Percentiles rank a stretch among this genome's conserved stretches.
Evolutionary conservation across 2,329 filamentous ascomycete genomes (phyloP).

Genomic region (Trichophyton rubrum): DNA sequence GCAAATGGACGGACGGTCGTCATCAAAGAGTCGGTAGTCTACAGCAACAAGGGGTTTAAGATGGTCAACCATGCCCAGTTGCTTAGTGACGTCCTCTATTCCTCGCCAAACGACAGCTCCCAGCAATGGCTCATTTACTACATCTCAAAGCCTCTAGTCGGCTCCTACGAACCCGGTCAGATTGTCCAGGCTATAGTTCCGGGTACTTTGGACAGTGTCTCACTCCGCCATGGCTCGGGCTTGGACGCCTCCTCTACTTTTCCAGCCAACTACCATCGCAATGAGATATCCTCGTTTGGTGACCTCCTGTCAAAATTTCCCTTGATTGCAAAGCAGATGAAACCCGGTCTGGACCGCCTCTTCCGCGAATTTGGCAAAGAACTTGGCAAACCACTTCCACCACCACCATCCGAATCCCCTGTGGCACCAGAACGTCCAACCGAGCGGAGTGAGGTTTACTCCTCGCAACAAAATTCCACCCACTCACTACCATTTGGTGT

Average conservation of each 20-base stretch:
- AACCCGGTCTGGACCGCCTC: constrained; percentile 73
- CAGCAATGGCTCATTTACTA: constrained; percentile 96
- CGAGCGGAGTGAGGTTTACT: constrained; percentile 26
- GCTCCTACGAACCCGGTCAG: constrained; percentile 63
- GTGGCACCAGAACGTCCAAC: constrained; percentile 33
- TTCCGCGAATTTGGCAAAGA: constrained; percentile 81
- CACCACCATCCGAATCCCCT: constrained; percentile 44
- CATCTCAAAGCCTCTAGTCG: constrained; percentile 78
- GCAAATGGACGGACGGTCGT: constrained; percentile 87
- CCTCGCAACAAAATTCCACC: constrained; percentile 21
- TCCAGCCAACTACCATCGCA: constrained; percentile 45
- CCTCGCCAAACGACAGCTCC: constrained; percentile 75
- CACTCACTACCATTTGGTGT: constrained; percentile 40
- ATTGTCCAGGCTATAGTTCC: constrained; percentile 52
- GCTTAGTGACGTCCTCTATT: constrained; percentile 72
- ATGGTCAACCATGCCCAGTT: constrained; percentile 78
- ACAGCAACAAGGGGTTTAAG: constrained; percentile 97
- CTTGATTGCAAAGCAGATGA: constrained; percentile 93
- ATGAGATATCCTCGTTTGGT: constrained; percentile 80
- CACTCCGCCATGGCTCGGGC: constrained; percentile 15
- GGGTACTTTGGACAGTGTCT: constrained; percentile 21
- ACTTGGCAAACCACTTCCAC: constrained; percentile 72
- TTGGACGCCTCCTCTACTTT: constrained; percentile 11
- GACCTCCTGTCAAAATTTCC: constrained; percentile 86
- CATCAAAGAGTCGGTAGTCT: constrained; percentile 83